Conservation (phyloP, 495 filamentous ascomycete genomes). For the Neurospora sp. region DNA sequence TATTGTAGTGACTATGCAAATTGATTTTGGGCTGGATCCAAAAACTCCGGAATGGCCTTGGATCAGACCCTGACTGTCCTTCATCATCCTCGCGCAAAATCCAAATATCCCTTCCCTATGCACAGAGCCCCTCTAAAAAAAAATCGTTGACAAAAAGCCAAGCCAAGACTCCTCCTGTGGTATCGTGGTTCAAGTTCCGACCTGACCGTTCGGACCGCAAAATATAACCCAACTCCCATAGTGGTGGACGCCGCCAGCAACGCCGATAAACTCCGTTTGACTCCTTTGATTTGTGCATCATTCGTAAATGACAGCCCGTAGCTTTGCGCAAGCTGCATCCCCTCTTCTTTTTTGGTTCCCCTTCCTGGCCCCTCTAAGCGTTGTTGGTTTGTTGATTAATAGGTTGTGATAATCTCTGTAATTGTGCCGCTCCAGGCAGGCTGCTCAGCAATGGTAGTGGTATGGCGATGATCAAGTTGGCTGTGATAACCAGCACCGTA, state of each 20-base stretch:
- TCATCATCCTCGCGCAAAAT: not conserved
- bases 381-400: not conserved
- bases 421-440: not conserved
- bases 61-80: not conserved
- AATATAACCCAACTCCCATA: not conserved
- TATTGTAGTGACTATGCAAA: not conserved
- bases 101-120: not conserved
- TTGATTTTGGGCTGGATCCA: not conserved
- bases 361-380: not conserved
- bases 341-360: not conserved
- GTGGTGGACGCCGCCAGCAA: constrained; percentile 15
- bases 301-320: constrained; percentile 1
- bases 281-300: constrained; percentile 7
- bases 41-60: not conserved
- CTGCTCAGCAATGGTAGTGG: not conserved
- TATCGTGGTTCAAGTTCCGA: not conserved
- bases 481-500: constrained; percentile 16
- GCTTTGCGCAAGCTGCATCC: not conserved
- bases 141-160: not conserved
- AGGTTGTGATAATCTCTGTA: not conserved
- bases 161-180: not conserved
- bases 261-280: constrained; percentile 11
- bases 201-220: not conserved
- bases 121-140: not conserved
- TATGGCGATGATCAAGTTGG: not conserved